phyloP scores from a whole-genome alignment of 345 rosid genomes.

The Orychophragmus violaceus region DNA sequence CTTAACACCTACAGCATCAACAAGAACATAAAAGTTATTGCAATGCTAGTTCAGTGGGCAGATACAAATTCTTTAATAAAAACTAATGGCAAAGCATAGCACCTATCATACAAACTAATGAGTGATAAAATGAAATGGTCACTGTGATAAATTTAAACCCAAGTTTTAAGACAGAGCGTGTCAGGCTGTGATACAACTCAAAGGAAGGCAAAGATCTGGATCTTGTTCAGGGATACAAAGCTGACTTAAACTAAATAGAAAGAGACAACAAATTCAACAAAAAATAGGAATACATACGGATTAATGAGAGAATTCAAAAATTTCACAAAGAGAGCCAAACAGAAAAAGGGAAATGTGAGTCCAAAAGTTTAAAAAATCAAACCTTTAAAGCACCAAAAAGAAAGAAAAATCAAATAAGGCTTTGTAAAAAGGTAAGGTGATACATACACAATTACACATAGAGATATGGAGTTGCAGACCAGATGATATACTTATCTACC shows the following conservation, averaged over 20 bases:
- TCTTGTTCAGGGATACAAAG: background rate
- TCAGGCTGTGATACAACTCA: conserved; percentile 29
- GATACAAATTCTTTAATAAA: no score
- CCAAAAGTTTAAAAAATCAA: conserved; percentile 14
- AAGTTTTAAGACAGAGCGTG: conserved; percentile 2
- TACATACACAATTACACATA: no score
- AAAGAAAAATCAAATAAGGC: no score
- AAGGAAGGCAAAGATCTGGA: conserved; percentile 31
- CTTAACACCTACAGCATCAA: no score
- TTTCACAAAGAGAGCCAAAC: conserved; percentile 20
- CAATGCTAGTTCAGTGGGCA: no score
- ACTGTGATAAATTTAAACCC: conserved; percentile 22
- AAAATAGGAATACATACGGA: background rate
- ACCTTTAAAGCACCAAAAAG: conserved; percentile 29
- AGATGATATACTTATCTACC: no score
- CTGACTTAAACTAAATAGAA: conserved; percentile 11
- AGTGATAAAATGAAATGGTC: no score
- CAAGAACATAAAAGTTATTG: no score
- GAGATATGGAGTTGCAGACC: no score
- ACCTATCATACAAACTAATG: no score
- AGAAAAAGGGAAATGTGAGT: conserved; percentile 5
- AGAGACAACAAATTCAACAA: conserved; percentile 16
- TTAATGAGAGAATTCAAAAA: conserved; percentile 3
- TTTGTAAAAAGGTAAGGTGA: no score
- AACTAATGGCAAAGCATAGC: no score